These are phyloP conservation scores for Coemansia sp. DNA, from an alignment of 371 early-diverging fungal genomes.

Conservation along the genomic window DNA sequence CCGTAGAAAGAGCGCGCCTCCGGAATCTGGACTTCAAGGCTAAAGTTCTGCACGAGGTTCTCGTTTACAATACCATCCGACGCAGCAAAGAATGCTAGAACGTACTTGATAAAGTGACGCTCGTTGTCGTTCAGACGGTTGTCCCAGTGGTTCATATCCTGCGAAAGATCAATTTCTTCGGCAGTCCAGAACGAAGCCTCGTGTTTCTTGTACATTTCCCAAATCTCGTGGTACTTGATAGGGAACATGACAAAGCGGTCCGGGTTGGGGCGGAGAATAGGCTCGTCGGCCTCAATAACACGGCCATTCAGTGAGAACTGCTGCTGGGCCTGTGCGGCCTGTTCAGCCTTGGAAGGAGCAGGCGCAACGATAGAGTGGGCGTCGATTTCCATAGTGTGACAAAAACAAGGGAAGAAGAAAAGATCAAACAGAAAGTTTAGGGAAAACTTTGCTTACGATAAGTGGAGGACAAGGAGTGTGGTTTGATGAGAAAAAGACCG, in stretches of 20 bases:
- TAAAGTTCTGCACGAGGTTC: slow-evolving; percentile 96
- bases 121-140: slow-evolving; percentile 89
- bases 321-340: slow-evolving; percentile 24
- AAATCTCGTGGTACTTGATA: slow-evolving; percentile 95
- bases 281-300: slow-evolving; percentile 56
- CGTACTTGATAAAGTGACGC: slow-evolving; percentile 94
- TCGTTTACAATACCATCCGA: slow-evolving; percentile 99
- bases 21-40: slow-evolving; percentile 96
- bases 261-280: slow-evolving; percentile 69
- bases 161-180: slow-evolving; percentile 98
- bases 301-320: slow-evolving; percentile 42
- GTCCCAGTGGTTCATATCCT: slow-evolving; percentile 96
- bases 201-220: slow-evolving; percentile 99
- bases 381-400: slow-evolving; percentile 32
- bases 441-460: slow-evolving; percentile 10
- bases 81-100: slow-evolving; percentile 99
- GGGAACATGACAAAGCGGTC: slow-evolving; percentile 94
- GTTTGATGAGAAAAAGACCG: neutral
- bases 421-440: neutral
- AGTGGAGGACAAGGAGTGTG: neutral
- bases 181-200: slow-evolving; percentile 99
- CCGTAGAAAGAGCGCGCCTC: slow-evolving; percentile 99
- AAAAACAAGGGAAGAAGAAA: neutral
- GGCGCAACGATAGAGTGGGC: slow-evolving; percentile 4
- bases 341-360: slow-evolving; percentile 26